phyloP scores from a whole-genome alignment of 75 land plant species.

The Sequoiadendron giganteum region DNA sequence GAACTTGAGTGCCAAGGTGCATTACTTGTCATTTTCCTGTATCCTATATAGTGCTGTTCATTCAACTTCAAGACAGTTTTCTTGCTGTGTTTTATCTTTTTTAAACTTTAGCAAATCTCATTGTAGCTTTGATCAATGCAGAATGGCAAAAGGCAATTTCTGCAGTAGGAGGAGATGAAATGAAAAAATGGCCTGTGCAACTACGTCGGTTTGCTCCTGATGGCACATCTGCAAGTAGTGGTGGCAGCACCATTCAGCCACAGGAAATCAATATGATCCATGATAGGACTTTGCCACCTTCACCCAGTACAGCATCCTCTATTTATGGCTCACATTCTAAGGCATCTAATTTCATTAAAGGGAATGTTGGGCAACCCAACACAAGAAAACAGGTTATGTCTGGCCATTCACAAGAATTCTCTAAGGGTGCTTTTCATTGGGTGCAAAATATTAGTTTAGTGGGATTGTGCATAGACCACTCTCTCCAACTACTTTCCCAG shows the following conservation, averaged over 20 bases:
- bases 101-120: not conserved
- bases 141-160: constrained; percentile 95
- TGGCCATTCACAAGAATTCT: constrained; percentile 52
- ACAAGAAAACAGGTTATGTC: constrained; percentile 48
- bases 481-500: constrained; percentile 59
- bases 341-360: constrained; percentile 58
- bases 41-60: not conserved
- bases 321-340: constrained; percentile 62
- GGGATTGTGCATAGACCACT: constrained; percentile 70
- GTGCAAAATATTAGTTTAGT: constrained; percentile 86
- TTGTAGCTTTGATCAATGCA: constrained; percentile 24
- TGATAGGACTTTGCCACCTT: constrained; percentile 72
- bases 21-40: not conserved
- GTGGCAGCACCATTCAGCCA: constrained; percentile 57
- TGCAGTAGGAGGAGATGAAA: constrained; percentile 76
- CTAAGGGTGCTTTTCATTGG: constrained; percentile 70
- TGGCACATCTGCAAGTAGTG: constrained; percentile 39
- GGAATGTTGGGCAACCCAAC: constrained; percentile 47
- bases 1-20: constrained; percentile 95
- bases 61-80: not conserved
- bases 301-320: constrained; percentile 58
- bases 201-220: constrained; percentile 55
- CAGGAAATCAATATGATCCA: constrained; percentile 70
- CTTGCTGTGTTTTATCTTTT: not conserved
- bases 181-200: constrained; percentile 91